Base-by-base conservation (phyloP, 495 filamentous ascomycete species). In the Penicillium cataractarum region DNA sequence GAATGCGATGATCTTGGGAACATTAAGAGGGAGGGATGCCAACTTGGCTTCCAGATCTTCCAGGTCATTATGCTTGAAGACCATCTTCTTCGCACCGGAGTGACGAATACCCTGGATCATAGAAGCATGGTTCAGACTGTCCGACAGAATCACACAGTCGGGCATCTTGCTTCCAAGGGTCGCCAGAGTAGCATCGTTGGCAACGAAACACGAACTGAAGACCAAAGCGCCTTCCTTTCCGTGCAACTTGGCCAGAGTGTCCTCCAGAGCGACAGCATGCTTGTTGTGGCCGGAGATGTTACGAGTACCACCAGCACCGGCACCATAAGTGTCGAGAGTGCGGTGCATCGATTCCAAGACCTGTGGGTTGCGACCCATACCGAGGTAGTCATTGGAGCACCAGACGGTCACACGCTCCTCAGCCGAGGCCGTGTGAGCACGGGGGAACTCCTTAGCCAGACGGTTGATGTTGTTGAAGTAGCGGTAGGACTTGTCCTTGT, bases 381-480 rank as follows among this genome's bases (percentile, higher is more conserved):
- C 95, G 10, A 99, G 83, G 73, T 99, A 99, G 77, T 99, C 95
- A 70, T 99, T 99, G 66, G 93, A 96, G 82, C 95, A 99, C 95
- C 96, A 99, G 37, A 98, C 94, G 4, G 93, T 97, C 55, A 99
- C 95, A n/a, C 86, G 85, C 64, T 97, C 91, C 64, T 96, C 90
- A 67, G 84, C 84, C 49, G 81, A 88, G 15, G 92, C 84, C 79
- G 95, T 95, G 75, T 99, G 95, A 19, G 95, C 95, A 42, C 90
- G 91, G 24, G 95, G 95, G 70, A 99, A 99, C 63, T 98, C 92
- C 79, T 96, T 89, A 59, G 96, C 95, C 60, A 99, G 83, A 24
- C 95, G 92, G 73, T 99, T 99, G 87, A 99, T 99, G 82, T 99
- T 99, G 83, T 99, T 99, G 86, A 99, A 99, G 82, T 99, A 98